Conservation (phyloP, 225 moss, liverwort and hornwort species). For the Takakia lepidozioides region DNA sequence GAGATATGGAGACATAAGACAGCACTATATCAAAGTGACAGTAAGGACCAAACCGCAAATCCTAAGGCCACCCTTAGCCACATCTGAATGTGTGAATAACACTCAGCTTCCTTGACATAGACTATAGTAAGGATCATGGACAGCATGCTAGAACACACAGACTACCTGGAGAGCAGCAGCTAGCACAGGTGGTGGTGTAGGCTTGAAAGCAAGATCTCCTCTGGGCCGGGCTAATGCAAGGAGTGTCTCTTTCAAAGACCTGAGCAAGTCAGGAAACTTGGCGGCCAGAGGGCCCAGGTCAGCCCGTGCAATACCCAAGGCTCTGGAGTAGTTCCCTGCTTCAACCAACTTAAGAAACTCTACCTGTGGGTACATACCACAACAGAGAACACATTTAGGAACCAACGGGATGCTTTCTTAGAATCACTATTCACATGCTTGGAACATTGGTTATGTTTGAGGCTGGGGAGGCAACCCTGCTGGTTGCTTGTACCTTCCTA, state of each 20-base stretch:
- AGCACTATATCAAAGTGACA: no score
- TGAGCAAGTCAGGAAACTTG: slow-evolving; percentile 53
- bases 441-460: no score
- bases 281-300: slow-evolving; percentile 73
- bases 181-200: slow-evolving; percentile 60
- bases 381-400: no score
- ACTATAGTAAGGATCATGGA: background rate
- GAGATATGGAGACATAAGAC: no score
- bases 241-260: slow-evolving; percentile 76
- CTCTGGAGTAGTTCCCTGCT: slow-evolving; percentile 46
- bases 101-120: background rate
- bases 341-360: slow-evolving; percentile 68
- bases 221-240: slow-evolving; percentile 71
- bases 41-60: no score
- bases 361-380: no score
- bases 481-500: no score
- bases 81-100: no score
- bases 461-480: no score
- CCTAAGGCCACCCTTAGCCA: no score
- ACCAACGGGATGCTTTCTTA: no score
- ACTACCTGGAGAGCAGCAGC: slow-evolving; percentile 76
- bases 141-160: background rate
- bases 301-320: slow-evolving; percentile 62
- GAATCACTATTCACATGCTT: no score
- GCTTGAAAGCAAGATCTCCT: slow-evolving; percentile 45